Evolutionary conservation across 2,329 filamentous ascomycete species (phyloP).

Genomic region (Verticillium zaregamsianum): DNA sequence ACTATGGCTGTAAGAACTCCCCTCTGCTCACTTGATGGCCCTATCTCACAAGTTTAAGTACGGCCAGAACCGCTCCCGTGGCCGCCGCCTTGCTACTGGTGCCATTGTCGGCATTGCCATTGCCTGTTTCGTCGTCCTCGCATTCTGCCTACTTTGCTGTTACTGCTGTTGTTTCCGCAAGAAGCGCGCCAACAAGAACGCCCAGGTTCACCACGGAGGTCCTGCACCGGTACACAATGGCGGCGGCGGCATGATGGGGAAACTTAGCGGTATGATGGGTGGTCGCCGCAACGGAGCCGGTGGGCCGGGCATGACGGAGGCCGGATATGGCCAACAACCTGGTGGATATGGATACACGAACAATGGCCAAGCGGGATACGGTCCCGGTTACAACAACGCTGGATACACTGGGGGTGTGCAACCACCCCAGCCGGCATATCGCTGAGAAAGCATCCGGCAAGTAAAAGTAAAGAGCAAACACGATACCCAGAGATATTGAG

Average conservation of each 20-base stretch:
- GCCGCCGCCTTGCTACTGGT: conserved; percentile 13
- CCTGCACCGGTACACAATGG: not conserved
- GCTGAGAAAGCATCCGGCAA: not conserved
- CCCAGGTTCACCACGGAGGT: not conserved
- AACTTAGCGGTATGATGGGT: not conserved
- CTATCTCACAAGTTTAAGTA: not conserved
- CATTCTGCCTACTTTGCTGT: conserved; percentile 7
- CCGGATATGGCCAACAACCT: not conserved
- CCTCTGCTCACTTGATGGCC: not conserved
- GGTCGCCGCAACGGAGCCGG: not conserved
- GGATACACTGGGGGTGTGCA: not conserved
- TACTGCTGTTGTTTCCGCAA: conserved; percentile 14
- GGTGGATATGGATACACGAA: not conserved
- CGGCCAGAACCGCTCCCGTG: conserved; percentile 1
- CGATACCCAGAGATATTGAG: not conserved
- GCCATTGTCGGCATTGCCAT: conserved; percentile 13
- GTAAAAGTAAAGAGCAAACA: not conserved
- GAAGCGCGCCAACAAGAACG: not conserved
- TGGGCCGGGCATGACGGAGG: not conserved
- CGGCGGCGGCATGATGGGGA: not conserved
- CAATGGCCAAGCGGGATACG: not conserved
- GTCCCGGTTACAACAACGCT: not conserved
- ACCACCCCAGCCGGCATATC: not conserved
- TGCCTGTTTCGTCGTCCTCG: conserved; percentile 8
- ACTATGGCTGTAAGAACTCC: not conserved